Percentiles rank a stretch among this genome's conserved stretches.
Conservation (phyloP, 768 basidiomycete genomes). For the Clavulina sp. region DNA sequence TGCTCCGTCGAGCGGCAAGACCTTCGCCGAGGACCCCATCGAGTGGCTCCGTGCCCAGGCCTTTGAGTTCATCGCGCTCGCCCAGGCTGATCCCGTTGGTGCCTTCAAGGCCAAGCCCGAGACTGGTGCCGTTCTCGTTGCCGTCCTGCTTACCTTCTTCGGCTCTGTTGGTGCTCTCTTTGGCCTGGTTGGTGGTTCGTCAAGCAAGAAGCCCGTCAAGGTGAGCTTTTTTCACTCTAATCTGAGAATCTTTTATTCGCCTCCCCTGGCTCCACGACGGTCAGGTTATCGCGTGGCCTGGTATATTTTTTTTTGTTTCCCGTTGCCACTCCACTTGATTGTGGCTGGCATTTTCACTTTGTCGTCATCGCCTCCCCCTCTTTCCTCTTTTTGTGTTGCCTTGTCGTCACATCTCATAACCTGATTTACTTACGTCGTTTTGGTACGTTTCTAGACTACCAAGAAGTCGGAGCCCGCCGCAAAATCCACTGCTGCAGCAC, state of each 20-base stretch:
- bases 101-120: constrained; percentile 85
- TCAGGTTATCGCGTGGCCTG: not conserved
- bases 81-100: constrained; percentile 51
- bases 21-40: constrained; percentile 56
- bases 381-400: too few species aligned
- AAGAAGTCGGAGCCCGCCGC: constrained; percentile 9
- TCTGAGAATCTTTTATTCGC: not conserved
- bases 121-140: constrained; percentile 61
- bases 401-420: not conserved
- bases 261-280: not conserved
- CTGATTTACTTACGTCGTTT: too few species aligned
- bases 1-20: constrained; percentile 16
- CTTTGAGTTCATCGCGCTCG: constrained; percentile 62
- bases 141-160: constrained; percentile 59
- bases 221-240: constrained; percentile 18
- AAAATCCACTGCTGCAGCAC: constrained; percentile 14
- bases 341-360: too few species aligned
- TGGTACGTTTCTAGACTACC: not conserved
- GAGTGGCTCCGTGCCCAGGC: constrained; percentile 65
- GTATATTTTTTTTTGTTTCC: too few species aligned
- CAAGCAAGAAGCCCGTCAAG: constrained; percentile 61
- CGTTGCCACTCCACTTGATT: too few species aligned
- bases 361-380: too few species aligned
- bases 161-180: constrained; percentile 70
- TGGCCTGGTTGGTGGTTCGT: constrained; percentile 52